Conservation (phyloP, 495 filamentous ascomycete species). For the Daldinia caldariorum region DNA sequence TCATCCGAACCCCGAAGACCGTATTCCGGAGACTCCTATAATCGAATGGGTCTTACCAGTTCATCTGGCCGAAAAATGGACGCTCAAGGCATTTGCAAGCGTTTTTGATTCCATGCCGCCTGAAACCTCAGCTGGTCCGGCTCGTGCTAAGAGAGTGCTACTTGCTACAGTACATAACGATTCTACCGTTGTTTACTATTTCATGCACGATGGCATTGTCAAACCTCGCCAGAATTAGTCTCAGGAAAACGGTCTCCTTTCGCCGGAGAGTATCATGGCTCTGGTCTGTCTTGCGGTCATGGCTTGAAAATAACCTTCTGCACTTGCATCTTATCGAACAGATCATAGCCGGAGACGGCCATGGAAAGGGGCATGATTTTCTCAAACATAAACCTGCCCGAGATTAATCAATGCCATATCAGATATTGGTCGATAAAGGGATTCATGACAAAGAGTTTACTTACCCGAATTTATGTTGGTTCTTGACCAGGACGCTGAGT, state of each 20-base stretch:
- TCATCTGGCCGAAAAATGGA: constrained; percentile 84
- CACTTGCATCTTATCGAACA: constrained; percentile 92
- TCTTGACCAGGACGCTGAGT: constrained; percentile 78
- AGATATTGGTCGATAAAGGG: background rate
- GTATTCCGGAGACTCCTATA: constrained; percentile 62
- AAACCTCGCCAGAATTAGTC: constrained; percentile 92
- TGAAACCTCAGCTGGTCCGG: constrained; percentile 55
- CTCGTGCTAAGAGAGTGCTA: constrained; percentile 74
- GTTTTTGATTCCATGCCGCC: constrained; percentile 80
- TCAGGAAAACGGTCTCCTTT: background rate
- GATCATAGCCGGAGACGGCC: constrained; percentile 87
- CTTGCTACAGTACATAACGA: constrained; percentile 87
- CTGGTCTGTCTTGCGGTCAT: constrained; percentile 6
- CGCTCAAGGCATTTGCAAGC: constrained; percentile 73
- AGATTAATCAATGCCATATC: constrained; percentile 11
- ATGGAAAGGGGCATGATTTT: constrained; percentile 89
- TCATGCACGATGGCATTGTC: constrained; percentile 93
- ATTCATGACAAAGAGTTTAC: constrained; percentile 42
- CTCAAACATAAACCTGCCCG: constrained; percentile 85
- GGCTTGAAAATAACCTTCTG: constrained; percentile 81
- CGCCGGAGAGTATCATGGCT: background rate
- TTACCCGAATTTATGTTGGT: constrained; percentile 83
- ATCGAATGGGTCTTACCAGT: constrained; percentile 89
- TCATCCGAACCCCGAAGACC: constrained; percentile 51
- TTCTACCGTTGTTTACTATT: constrained; percentile 94